A percentile compares a stretch with the other conserved stretches of the same genome.
These are phyloP conservation scores for Boehmeria nivea DNA, from an alignment of 306 rosid species.

Conservation along the genomic window DNA sequence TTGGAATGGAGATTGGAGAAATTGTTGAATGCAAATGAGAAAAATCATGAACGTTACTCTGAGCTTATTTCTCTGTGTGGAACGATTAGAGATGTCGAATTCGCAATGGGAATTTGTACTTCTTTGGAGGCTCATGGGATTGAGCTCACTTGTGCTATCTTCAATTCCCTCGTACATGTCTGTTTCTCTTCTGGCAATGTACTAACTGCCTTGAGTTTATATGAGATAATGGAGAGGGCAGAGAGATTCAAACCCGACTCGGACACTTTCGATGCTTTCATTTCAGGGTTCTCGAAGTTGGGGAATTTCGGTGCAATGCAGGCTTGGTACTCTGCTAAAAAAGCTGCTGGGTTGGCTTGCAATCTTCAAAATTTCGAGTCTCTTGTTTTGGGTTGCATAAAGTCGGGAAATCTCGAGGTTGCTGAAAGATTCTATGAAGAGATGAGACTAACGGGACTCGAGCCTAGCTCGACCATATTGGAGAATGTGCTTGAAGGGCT, in stretches of 20 bases:
- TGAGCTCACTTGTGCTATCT: slow-evolving; percentile 38
- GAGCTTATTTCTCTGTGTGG: slow-evolving; percentile 54
- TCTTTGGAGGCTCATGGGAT: slow-evolving; percentile 59
- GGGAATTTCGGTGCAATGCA: slow-evolving; percentile 47
- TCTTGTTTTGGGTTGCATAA: slow-evolving; percentile 43
- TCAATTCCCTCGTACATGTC: slow-evolving; percentile 56
- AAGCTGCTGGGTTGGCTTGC: slow-evolving; percentile 34
- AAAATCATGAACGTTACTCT: slow-evolving; percentile 32
- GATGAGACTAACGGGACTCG: slow-evolving; percentile 31
- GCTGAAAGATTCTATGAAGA: slow-evolving; percentile 43
- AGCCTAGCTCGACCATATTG: slow-evolving; percentile 42
- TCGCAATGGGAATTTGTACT: slow-evolving; percentile 52
- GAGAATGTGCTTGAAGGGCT: slow-evolving; percentile 49
- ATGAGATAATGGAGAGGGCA: slow-evolving; percentile 61
- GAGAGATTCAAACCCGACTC: slow-evolving; percentile 45
- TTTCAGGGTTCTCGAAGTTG: slow-evolving; percentile 39
- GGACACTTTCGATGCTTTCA: slow-evolving; percentile 40
- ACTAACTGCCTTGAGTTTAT: slow-evolving; percentile 47
- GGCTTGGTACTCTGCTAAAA: slow-evolving; percentile 54
- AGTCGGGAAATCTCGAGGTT: slow-evolving; percentile 32
- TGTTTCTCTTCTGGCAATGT: slow-evolving; percentile 53
- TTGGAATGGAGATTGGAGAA: slow-evolving; percentile 75
- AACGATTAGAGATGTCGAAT: slow-evolving; percentile 31
- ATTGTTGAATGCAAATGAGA: slow-evolving; percentile 40
- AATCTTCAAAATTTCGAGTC: slow-evolving; percentile 47